Base-by-base conservation (phyloP, 306 rosid genomes). In the Echinosophora koreensis region DNA sequence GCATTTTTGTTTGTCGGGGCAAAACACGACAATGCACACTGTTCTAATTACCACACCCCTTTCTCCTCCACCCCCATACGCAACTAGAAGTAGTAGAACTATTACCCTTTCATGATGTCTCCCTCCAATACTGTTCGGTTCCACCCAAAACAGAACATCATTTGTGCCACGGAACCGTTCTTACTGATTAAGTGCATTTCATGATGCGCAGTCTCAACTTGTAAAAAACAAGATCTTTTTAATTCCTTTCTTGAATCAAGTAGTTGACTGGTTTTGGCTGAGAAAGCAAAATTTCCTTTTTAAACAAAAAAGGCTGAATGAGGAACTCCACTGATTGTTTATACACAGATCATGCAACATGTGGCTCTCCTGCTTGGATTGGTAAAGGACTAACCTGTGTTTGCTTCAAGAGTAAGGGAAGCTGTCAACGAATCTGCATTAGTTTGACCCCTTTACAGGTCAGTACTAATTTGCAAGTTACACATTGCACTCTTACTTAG, bases 321-420 rank as follows among this genome's bases (percentile, higher is more conserved):
- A 71, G 81, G 81, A 85, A 74, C 60, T 85, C 82, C 51, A 39
- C 38, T 75, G 71, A 58, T 70, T 59, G 74, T 63, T 76, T 84
- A 18, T 77, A 70, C 71, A 85, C 88, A 89, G 98, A 88, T 82
- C 79, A 89, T 85, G 78, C 85, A 69, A 74, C 90, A 16, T 86
- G 87, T 69, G 97, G 85, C 18, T 58, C 93, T 18, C 90, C 94
- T 4, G 69, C 88, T 13, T 89, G 96, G 96, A 93, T 93, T 69
- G 96, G 91, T 18, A 93, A 89, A 80, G 97, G 98, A 56, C 89
- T 93, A 59, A 88, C 91, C 62, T 89, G 97, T 84, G 97, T 91
- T 78, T 93, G 98, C 87, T 93, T 93, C 91, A 91, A 88, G 87
- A 81, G 88, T 42, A 91, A 84, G 87, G 98, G 96, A 83, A 85